Conservation (phyloP, 176 grass and related monocot genomes). For the Cenchrus fungigraminus region DNA sequence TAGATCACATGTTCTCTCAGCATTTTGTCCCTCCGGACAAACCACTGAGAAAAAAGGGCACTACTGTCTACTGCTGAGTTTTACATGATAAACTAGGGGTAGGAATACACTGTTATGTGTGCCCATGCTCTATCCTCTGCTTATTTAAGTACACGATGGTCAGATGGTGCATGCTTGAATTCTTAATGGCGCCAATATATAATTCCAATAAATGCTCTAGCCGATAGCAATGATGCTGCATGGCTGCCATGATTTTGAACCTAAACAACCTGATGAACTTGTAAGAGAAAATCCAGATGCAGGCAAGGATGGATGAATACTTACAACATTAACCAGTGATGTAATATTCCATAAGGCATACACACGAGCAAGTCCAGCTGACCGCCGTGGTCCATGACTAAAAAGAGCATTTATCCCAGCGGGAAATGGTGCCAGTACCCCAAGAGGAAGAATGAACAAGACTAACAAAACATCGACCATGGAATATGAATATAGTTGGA, state of each 20-base stretch:
- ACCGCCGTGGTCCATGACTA: conserved; percentile 91
- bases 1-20: conserved; percentile 16
- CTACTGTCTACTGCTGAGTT: conserved; percentile 12
- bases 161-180: neutral
- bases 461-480: conserved; percentile 87
- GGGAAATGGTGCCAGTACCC: conserved; percentile 92
- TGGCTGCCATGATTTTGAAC: conserved; percentile 5
- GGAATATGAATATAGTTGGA: conserved; percentile 95
- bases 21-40: neutral
- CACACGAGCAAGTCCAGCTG: conserved; percentile 90
- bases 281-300: conserved; percentile 7
- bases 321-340: conserved; percentile 97
- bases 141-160: conserved; percentile 9
- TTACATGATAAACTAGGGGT: conserved; percentile 30
- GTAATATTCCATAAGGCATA: conserved; percentile 99
- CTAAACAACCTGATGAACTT: neutral
- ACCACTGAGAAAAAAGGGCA: neutral
- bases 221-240: neutral
- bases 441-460: conserved; percentile 95
- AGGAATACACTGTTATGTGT: neutral
- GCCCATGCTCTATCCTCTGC: neutral
- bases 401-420: conserved; percentile 99
- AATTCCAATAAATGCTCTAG: conserved; percentile 3
- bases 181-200: neutral
- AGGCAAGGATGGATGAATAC: conserved; percentile 44